Percentiles rank a stretch among this genome's conserved stretches.
These are phyloP conservation scores for Isochrysis galbana DNA, from an alignment of 78 protist genomes.

Conservation along the genomic window DNA sequence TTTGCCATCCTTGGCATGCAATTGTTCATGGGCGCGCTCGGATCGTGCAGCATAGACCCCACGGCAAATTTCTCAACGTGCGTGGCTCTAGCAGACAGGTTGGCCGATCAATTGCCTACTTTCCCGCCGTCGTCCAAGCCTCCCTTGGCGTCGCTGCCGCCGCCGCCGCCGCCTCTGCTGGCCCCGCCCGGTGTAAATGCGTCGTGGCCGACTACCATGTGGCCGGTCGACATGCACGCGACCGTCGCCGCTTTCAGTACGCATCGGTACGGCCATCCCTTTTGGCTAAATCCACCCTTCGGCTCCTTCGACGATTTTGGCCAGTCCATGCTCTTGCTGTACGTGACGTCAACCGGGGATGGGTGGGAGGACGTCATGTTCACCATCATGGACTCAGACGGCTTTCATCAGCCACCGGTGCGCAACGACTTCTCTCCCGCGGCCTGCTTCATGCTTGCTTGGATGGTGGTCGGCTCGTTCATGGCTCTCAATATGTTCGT, in stretches of 20 bases:
- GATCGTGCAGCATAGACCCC: background rate
- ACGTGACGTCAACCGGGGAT: background rate
- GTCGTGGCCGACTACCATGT: too few species aligned
- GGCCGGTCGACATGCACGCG: background rate
- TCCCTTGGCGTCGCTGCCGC: too few species aligned
- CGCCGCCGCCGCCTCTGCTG: too few species aligned
- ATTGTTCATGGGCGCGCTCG: background rate
- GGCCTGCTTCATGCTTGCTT: background rate
- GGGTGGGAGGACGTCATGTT: background rate
- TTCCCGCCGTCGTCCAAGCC: too few species aligned
- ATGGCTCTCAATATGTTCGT: background rate
- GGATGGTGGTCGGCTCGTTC: background rate
- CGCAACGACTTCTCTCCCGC: background rate
- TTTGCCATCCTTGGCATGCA: background rate
- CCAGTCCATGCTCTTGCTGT: background rate
- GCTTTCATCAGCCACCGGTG: too few species aligned
- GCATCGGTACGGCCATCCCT: too few species aligned
- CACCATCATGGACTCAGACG: background rate
- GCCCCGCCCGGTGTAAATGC: too few species aligned
- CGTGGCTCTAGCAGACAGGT: too few species aligned
- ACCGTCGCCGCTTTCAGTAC: too few species aligned
- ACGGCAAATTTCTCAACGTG: background rate
- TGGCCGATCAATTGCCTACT: too few species aligned
- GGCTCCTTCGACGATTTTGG: constrained; percentile 20
- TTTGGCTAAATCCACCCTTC: background rate